Base-by-base conservation (phyloP, 176 grass and related monocot species). In the Chrysopogon serrulatus region DNA sequence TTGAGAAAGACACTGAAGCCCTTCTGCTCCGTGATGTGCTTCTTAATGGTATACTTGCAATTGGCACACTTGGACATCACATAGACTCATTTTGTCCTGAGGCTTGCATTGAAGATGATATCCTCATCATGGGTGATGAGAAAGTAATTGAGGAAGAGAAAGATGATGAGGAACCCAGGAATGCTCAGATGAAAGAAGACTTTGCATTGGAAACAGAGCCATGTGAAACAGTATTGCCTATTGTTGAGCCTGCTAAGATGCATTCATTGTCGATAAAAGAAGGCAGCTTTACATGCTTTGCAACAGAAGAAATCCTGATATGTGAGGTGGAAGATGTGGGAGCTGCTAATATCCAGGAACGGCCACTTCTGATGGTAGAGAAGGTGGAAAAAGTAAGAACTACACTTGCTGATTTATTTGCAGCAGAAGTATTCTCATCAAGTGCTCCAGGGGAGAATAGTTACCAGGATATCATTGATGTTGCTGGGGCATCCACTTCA, bases 331-430 rank as follows among this genome's bases (percentile, higher is more conserved):
- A 73, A 75, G 65, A 76, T 24, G 84, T 87, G 60, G 85, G 95
- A 73, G 51, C 56, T 4, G 14, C 77, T 75, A 82, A 89, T 61
- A 83, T 86, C 84, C 93, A 92, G 42, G 96, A 99, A 85, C 79
- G 14, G 13, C 96, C 96, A 17, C 87, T 99, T 68, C 74, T 98
- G 82, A 90, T 92, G 89, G 76, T 76, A 74, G 87, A 90, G 82
- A 94, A 86, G 61, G 83, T 63, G 85, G 89, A 95, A 68, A 91
- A 87, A 84, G 87, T 74, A 21, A 93, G 96, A 90, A 98, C 90
- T 64, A 99, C 96, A 68, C 93, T 99, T 44, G 96, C 96, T 45
- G 96, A 99, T 76, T 85, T 99, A 51, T 99, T 99, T 79, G 96
- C 96, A 31, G 96, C 93, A 13, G 96, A 99, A 43, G 69, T 69